These are phyloP conservation scores for Gremmenia infestans DNA, from an alignment of 2,329 filamentous ascomycete genomes.

Conservation along the genomic window DNA sequence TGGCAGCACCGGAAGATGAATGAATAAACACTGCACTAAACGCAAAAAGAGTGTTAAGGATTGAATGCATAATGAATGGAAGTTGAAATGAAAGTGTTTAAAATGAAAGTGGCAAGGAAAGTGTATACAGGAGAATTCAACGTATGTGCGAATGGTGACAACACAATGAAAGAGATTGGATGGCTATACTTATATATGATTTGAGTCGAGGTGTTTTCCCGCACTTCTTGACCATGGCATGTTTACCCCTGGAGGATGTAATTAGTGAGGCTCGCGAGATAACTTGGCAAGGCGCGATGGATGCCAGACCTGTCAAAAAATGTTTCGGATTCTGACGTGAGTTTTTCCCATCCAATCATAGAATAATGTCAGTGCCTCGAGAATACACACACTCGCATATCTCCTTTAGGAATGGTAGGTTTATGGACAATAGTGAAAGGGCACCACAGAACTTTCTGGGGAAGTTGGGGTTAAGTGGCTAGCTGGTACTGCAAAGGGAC, in stretches of 20 bases:
- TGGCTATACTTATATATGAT: neutral
- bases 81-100: neutral
- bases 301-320: too few relatives aligned
- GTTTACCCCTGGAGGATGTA: too few relatives aligned
- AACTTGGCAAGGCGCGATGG: too few relatives aligned
- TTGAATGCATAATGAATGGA: constrained; percentile 7
- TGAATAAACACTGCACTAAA: constrained; percentile 5
- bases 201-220: too few relatives aligned
- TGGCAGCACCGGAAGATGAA: constrained; percentile 1
- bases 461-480: neutral
- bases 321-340: too few relatives aligned
- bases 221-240: too few relatives aligned
- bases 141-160: neutral
- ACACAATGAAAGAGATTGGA: neutral
- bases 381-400: neutral
- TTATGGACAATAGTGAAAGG: too few relatives aligned
- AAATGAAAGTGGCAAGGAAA: constrained; percentile 1
- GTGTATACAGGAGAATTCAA: constrained; percentile 1
- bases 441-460: neutral
- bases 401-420: neutral
- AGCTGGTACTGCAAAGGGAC: neutral
- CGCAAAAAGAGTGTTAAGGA: constrained; percentile 7
- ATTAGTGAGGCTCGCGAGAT: too few relatives aligned
- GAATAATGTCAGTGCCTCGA: too few relatives aligned
- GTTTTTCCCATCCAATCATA: too few relatives aligned